A percentile compares a stretch with the other conserved stretches of the same genome.
These are phyloP conservation scores for Boletus patriciae DNA, from an alignment of 768 basidiomycete species.

Conservation along the genomic window DNA sequence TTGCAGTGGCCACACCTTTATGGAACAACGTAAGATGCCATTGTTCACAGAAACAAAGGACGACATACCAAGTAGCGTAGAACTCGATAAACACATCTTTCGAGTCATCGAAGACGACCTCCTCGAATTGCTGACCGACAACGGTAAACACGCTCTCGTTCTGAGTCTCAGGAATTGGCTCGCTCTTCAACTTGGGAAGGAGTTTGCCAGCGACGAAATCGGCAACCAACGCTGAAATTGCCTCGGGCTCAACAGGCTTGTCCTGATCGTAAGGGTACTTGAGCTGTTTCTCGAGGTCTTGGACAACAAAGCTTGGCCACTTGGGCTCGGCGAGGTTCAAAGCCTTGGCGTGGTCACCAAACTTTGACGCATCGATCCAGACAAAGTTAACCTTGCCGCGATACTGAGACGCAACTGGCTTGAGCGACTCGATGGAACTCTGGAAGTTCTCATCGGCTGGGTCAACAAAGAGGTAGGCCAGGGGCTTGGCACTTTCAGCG, in stretches of 20 bases:
- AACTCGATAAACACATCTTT: slow-evolving; percentile 98
- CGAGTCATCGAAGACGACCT: slow-evolving; percentile 77
- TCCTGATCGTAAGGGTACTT: slow-evolving; percentile 86
- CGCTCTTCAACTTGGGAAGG: slow-evolving; percentile 83
- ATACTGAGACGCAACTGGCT: slow-evolving; percentile 75
- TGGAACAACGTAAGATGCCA: neutral
- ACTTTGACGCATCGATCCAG: slow-evolving; percentile 95
- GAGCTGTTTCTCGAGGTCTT: slow-evolving; percentile 78
- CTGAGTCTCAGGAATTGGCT: slow-evolving; percentile 81
- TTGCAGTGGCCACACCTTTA: slow-evolving; percentile 92
- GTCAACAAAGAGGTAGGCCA: slow-evolving; percentile 95
- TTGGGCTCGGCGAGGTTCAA: slow-evolving; percentile 82
- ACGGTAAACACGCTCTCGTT: slow-evolving; percentile 79
- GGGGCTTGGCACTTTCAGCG: slow-evolving; percentile 76
- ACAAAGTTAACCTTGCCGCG: slow-evolving; percentile 95
- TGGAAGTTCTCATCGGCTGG: slow-evolving; percentile 66
- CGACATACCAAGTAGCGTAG: slow-evolving; percentile 88
- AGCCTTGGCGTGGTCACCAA: slow-evolving; percentile 92
- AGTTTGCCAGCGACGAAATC: slow-evolving; percentile 72
- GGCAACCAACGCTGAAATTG: slow-evolving; percentile 58
- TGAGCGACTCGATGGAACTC: slow-evolving; percentile 62
- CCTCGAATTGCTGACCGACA: slow-evolving; percentile 88
- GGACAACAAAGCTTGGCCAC: slow-evolving; percentile 95
- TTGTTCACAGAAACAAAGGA: neutral
- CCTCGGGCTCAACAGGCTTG: slow-evolving; percentile 56